Evolutionary conservation across 2,329 filamentous ascomycete species (phyloP), one percentile per base, ranked within the genome.

Genomic region (Aspergillus versicolor): DNA sequence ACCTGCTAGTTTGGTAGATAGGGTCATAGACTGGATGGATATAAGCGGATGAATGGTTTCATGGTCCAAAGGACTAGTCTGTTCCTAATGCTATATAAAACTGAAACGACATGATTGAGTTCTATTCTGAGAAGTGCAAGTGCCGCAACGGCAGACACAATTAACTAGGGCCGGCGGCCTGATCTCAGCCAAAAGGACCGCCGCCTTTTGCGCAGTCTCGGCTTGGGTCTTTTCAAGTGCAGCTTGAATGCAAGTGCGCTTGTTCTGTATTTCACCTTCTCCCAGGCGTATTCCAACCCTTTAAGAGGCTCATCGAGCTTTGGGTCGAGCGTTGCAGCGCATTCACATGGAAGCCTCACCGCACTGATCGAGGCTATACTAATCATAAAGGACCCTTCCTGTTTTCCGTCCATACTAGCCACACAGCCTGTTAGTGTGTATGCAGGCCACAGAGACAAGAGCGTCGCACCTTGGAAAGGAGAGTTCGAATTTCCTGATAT

Each of bases 1-100:
- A 86, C 83, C 12, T 91, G 88, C 73, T 88, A 61, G 51, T 5
- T 37, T 37, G 34, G 6, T 6, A 37, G 34, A 5, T 13, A n/a
- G 34, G 15, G 34, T 15, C 13, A 13, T n/a, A 37, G 3, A 9
- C 27, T 30, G 27, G 9, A 30, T 30, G 9, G 3, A 30, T 30
- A 30, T 30, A 11, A 30, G 9, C 8, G 3, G 27, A 30, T 30
- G 9, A 30, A 30, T 30, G 27, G 9, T 30, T 30, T 30, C 3
- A 30, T 30, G 27, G 9, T 11, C 27, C 9, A 30, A 30, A 30
- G 3, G 9, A 30, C 27, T 30, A 11, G 27, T 30, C 27, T 30
- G 45, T 24, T 48, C 24, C 27, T 37, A 37, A 37, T 37, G 15
- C 34, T 37, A 37, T 37, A 37, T 37, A n/a, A 37, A n/a, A 37